Percentiles rank a stretch among this genome's conserved stretches.
Evolutionary conservation across 1,284 basidiomycete genomes (phyloP).

Genomic region (Ganoderma resinaceum): DNA sequence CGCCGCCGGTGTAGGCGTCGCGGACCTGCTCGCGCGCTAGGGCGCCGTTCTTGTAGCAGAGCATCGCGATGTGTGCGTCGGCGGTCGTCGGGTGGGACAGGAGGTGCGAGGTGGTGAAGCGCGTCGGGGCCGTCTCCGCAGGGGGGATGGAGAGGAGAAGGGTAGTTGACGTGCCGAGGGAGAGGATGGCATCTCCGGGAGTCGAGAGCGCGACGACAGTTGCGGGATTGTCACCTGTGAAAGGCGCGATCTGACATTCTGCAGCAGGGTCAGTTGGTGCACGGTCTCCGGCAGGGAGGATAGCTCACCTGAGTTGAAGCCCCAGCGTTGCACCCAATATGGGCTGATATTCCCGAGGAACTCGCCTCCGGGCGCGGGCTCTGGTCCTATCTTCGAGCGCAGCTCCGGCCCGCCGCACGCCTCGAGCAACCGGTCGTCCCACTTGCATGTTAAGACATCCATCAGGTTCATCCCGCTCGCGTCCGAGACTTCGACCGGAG

Average conservation of each 20-base stretch:
- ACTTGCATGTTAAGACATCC: constrained; percentile 73
- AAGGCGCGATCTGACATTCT: constrained; percentile 85
- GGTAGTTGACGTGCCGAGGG: constrained; percentile 41
- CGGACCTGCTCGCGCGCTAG: constrained; percentile 84
- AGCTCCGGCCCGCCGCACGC: constrained; percentile 72
- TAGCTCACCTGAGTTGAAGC: constrained; percentile 68
- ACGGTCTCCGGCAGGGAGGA: neutral
- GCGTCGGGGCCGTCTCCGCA: constrained; percentile 61
- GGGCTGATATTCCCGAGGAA: constrained; percentile 68
- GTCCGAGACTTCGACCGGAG: constrained; percentile 81
- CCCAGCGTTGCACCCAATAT: constrained; percentile 84
- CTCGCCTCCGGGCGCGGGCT: constrained; percentile 76
- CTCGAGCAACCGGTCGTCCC: constrained; percentile 68
- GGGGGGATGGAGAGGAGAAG: constrained; percentile 75
- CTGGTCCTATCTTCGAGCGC: constrained; percentile 79
- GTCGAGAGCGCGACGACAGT: constrained; percentile 82
- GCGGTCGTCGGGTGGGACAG: constrained; percentile 72
- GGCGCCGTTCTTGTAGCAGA: constrained; percentile 88
- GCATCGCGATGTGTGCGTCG: constrained; percentile 75
- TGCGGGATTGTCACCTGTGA: constrained; percentile 93
- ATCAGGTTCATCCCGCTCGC: constrained; percentile 94
- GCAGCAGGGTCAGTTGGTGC: constrained; percentile 6
- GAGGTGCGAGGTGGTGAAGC: constrained; percentile 79
- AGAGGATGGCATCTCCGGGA: constrained; percentile 89
- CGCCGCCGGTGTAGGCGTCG: constrained; percentile 65